phyloP scores from a whole-genome alignment of 495 filamentous ascomycete species.

The Geopyxis carbonaria region DNA sequence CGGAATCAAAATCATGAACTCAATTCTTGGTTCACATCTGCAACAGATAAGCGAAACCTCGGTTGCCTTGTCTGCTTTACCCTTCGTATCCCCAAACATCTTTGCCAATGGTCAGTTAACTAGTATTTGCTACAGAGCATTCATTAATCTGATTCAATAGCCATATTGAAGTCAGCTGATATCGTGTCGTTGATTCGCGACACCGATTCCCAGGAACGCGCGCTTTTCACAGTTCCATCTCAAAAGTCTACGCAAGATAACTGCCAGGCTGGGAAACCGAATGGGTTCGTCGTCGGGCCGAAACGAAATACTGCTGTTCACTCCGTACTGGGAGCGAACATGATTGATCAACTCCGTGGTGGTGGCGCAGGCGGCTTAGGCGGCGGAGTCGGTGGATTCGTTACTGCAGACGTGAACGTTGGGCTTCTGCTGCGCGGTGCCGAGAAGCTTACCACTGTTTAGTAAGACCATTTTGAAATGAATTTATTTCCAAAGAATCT shows the following conservation, averaged over 20 bases:
- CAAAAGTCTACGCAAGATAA: slow-evolving; percentile 12
- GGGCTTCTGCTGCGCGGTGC: slow-evolving; percentile 72
- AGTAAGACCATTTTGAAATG: slow-evolving; percentile 36
- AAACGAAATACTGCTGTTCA: slow-evolving; percentile 72
- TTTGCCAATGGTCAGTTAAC: too few relatives aligned
- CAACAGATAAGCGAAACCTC: too few relatives aligned
- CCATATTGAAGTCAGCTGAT: slow-evolving; percentile 69
- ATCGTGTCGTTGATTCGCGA: slow-evolving; percentile 91
- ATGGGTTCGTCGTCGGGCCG: slow-evolving; percentile 33
- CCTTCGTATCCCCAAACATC: too few relatives aligned
- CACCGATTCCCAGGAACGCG: slow-evolving; percentile 87
- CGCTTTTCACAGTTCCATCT: slow-evolving; percentile 77
- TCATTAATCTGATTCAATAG: too few relatives aligned
- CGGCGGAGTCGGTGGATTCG: slow-evolving; percentile 29
- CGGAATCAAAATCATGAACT: too few relatives aligned
- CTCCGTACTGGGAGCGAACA: slow-evolving; percentile 68
- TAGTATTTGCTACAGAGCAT: too few relatives aligned
- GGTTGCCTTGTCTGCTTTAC: too few relatives aligned
- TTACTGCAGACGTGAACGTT: slow-evolving; percentile 61
- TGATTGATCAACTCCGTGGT: slow-evolving; percentile 64
- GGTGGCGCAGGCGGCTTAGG: slow-evolving; percentile 29
- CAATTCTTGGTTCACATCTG: too few relatives aligned
- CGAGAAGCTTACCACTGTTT: slow-evolving; percentile 77
- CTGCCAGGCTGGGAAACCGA: slow-evolving; percentile 23
- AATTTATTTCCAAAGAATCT: neutral